phyloP scores from a whole-genome alignment of 495 filamentous ascomycete genomes.

The Tuber aestivum region DNA sequence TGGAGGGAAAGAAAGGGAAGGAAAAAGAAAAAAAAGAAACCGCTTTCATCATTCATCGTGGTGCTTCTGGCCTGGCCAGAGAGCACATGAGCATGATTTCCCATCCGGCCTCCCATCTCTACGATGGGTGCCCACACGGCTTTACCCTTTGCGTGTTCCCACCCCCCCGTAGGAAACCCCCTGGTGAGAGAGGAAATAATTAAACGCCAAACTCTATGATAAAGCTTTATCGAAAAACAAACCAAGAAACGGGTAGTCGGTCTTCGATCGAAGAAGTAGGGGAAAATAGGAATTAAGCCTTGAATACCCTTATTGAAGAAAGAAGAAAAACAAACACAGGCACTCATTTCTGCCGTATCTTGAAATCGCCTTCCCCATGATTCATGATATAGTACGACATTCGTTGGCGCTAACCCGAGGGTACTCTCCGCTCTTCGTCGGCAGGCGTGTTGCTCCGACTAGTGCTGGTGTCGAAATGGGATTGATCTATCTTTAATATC shows the following conservation, averaged over 20 bases:
- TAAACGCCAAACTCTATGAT: slow-evolving; percentile 4
- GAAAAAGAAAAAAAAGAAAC: neutral
- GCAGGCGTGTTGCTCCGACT: slow-evolving; percentile 42
- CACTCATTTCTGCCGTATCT: slow-evolving; percentile 1
- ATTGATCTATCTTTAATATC: slow-evolving; percentile 73
- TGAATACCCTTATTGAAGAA: neutral
- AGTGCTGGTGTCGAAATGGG: slow-evolving; percentile 45
- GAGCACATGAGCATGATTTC: neutral
- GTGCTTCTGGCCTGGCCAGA: neutral
- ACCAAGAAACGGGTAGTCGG: neutral
- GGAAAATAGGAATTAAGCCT: neutral
- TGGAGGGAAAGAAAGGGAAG: neutral
- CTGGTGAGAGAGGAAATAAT: neutral
- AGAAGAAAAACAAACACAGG: neutral
- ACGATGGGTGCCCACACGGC: neutral
- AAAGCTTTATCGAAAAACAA: neutral
- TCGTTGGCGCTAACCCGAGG: neutral
- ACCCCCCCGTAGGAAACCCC: neutral
- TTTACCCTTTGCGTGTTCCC: neutral
- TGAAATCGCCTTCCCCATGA: neutral
- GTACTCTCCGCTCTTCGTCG: slow-evolving; percentile 9
- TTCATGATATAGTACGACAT: neutral
- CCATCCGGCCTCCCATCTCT: neutral
- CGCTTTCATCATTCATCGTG: neutral
- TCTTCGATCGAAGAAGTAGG: neutral